A percentile compares a stretch with the other conserved stretches of the same genome.
Evolutionary conservation across 768 basidiomycete genomes (phyloP).

Genomic region (Tricholoma saponaceum): DNA sequence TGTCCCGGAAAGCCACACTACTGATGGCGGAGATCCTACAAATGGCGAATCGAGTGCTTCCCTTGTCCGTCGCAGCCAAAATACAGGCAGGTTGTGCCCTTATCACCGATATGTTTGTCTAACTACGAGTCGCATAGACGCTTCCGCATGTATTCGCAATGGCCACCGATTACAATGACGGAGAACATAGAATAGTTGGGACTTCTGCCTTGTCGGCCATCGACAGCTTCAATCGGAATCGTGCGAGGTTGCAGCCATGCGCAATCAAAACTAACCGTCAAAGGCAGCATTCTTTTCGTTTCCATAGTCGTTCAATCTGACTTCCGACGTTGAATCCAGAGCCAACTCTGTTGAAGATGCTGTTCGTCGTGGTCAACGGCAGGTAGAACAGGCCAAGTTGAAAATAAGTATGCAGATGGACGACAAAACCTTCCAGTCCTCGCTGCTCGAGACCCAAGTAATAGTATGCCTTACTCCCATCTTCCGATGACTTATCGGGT

Average conservation of each 20-base stretch:
- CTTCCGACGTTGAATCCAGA: conserved; percentile 26
- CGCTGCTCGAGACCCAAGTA: conserved; percentile 84
- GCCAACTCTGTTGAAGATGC: conserved; percentile 85
- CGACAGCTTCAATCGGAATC: conserved; percentile 92
- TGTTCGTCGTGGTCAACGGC: conserved; percentile 81
- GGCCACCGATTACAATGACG: conserved; percentile 76
- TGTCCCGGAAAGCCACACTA: conserved; percentile 87
- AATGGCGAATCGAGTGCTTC: conserved; percentile 83
- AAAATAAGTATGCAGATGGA: conserved; percentile 94
- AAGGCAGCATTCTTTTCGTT: conserved; percentile 40
- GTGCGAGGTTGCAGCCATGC: conserved; percentile 60
- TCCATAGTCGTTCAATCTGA: background rate
- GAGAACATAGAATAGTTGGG: conserved; percentile 77
- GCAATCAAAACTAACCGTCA: conserved; percentile 55
- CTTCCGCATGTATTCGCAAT: conserved; percentile 82
- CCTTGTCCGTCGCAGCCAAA: conserved; percentile 73
- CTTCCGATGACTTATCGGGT: background rate
- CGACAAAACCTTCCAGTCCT: conserved; percentile 84
- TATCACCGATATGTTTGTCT: background rate
- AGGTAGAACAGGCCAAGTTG: conserved; percentile 86
- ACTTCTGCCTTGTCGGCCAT: conserved; percentile 83
- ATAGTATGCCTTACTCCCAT: conserved; percentile 4
- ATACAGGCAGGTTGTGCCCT: conserved; percentile 57
- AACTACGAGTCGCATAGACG: conserved; percentile 42
- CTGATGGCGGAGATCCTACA: conserved; percentile 90